Conservation (phyloP, 208 protist genomes). For the Crithidia fasciculata region DNA sequence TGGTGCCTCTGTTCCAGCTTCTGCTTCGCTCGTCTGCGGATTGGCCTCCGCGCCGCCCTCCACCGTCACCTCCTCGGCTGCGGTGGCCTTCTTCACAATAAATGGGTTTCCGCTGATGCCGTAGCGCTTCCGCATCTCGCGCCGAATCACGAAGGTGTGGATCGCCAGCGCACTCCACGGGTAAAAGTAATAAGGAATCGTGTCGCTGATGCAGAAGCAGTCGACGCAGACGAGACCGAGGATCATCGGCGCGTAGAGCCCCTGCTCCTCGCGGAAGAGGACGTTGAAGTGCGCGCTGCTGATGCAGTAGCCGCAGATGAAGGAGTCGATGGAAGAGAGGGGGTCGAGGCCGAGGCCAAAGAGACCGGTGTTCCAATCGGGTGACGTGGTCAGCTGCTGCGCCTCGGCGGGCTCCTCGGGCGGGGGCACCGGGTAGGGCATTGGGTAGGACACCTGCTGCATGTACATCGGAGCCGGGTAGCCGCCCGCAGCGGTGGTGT, state of each 20-base stretch:
- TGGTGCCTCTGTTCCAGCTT: background rate
- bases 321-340: constrained; percentile 22
- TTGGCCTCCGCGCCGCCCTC: background rate
- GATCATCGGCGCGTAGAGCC: constrained; percentile 28
- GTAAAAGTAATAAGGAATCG: constrained; percentile 3
- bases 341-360: constrained; percentile 27
- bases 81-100: constrained; percentile 9
- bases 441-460: background rate
- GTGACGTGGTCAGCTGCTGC: constrained; percentile 2
- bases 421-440: background rate
- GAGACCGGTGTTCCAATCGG: constrained; percentile 32
- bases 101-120: constrained; percentile 19
- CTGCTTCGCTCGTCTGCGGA: background rate
- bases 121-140: constrained; percentile 33
- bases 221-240: constrained; percentile 23
- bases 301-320: constrained; percentile 34
- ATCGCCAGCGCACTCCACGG: constrained; percentile 21
- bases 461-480: background rate
- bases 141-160: constrained; percentile 34
- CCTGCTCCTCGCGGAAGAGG: constrained; percentile 22
- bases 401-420: background rate
- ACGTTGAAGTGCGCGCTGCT: constrained; percentile 36
- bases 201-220: constrained; percentile 12
- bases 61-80: constrained; percentile 1
- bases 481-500: background rate